A percentile compares a stretch with the other conserved stretches of the same genome.
Conservation (phyloP, 2,329 filamentous ascomycete species). For the Penicillium capsulatum region DNA sequence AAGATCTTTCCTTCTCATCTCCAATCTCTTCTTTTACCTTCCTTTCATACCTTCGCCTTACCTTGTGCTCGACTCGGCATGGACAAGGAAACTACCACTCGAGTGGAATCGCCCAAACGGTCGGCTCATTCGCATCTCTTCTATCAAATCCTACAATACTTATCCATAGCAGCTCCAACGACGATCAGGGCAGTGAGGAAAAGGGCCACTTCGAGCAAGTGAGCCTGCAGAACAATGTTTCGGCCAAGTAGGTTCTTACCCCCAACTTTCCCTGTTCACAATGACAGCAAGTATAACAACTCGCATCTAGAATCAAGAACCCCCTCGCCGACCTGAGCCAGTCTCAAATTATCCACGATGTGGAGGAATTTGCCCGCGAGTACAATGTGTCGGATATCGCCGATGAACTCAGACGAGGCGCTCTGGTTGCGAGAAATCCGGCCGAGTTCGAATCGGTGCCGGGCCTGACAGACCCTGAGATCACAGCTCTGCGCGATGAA, state of each 20-base stretch:
- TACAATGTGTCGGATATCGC: constrained; percentile 41
- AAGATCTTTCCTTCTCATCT: too few species aligned
- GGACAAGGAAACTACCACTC: constrained; percentile 11
- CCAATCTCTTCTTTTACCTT: too few species aligned
- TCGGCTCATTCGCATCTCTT: not conserved
- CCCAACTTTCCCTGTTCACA: not conserved
- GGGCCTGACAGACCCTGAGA: constrained; percentile 37
- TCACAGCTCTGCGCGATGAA: constrained; percentile 39
- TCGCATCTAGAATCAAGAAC: constrained; percentile 42
- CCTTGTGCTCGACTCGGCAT: not conserved
- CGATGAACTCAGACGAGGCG: constrained; percentile 45
- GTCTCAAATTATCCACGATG: constrained; percentile 38
- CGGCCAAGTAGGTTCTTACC: constrained; percentile 21
- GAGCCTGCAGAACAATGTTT: constrained; percentile 26
- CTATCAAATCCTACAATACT: not conserved
- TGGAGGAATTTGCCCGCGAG: constrained; percentile 42
- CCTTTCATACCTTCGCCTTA: too few species aligned
- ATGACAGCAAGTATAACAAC: constrained; percentile 4
- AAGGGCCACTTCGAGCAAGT: constrained; percentile 18
- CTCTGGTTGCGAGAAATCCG: constrained; percentile 49
- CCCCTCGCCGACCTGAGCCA: constrained; percentile 42
- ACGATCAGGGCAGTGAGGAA: constrained; percentile 1
- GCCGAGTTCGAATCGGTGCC: constrained; percentile 43
- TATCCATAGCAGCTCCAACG: constrained; percentile 4
- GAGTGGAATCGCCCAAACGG: constrained; percentile 4